Percentiles rank a stretch among this genome's conserved stretches.
phyloP scores from a whole-genome alignment of 2,329 filamentous ascomycete genomes.

The Diaporthe australafricana region DNA sequence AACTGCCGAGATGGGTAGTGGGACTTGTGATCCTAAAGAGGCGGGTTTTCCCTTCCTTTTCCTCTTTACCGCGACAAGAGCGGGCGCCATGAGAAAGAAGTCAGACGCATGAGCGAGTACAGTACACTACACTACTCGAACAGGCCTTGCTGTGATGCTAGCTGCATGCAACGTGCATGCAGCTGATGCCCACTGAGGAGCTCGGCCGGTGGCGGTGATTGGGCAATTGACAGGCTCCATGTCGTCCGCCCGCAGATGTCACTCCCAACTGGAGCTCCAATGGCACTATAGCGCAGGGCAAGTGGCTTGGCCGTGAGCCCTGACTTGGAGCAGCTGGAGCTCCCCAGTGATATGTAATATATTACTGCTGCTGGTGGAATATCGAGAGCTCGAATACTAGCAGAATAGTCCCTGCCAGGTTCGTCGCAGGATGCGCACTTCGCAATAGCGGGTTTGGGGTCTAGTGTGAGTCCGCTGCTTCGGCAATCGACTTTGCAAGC shows the following conservation, averaged over 20 bases:
- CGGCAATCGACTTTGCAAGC: constrained; percentile 22
- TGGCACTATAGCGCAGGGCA: background rate
- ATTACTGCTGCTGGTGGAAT: background rate
- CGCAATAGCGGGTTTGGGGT: background rate
- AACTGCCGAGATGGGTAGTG: constrained; percentile 27
- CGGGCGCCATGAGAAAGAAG: background rate
- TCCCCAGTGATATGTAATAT: background rate
- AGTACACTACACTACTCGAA: background rate
- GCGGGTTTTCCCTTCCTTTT: constrained; percentile 5
- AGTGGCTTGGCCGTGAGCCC: constrained; percentile 15
- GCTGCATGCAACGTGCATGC: constrained; percentile 26
- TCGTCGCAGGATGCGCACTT: background rate
- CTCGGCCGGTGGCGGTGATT: constrained; percentile 13
- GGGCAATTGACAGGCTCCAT: constrained; percentile 4
- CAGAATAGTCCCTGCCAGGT: background rate
- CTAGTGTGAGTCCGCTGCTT: constrained; percentile 4
- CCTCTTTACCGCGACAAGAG: constrained; percentile 23
- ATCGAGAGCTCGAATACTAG: background rate
- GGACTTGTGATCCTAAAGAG: constrained; percentile 8
- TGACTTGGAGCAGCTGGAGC: background rate
- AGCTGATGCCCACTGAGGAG: constrained; percentile 18
- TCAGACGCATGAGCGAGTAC: constrained; percentile 3
- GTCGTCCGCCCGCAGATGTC: background rate
- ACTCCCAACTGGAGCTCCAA: constrained; percentile 17
- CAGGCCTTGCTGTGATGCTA: constrained; percentile 16